Conservation (phyloP, 345 rosid species). For the Gossypium rotundifolium region DNA sequence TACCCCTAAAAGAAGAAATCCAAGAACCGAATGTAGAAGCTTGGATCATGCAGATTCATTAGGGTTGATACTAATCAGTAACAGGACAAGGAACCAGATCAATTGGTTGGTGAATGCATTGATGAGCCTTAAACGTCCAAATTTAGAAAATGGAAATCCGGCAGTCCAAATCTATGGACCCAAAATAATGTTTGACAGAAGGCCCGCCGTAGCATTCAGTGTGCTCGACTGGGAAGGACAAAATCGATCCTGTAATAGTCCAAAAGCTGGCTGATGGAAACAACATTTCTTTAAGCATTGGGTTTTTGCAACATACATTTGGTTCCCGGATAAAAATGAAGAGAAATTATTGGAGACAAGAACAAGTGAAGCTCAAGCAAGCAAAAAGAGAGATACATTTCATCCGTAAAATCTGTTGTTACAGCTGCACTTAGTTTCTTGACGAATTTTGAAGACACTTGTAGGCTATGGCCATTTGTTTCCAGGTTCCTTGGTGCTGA, state of each 20-base stretch:
- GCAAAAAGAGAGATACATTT: conserved; percentile 12
- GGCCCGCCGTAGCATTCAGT: conserved; percentile 65
- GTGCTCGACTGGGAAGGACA: conserved; percentile 85
- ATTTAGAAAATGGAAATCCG: conserved; percentile 30
- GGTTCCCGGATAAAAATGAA: conserved; percentile 26
- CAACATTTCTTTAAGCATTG: conserved; percentile 49
- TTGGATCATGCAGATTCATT: conserved; percentile 73
- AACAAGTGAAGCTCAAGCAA: conserved; percentile 1
- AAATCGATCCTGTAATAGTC: conserved; percentile 52
- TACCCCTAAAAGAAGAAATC: too few species aligned
- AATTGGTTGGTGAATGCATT: conserved; percentile 76
- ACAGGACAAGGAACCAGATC: conserved; percentile 49
- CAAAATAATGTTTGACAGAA: conserved; percentile 37
- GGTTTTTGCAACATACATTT: conserved; percentile 39
- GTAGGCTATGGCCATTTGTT: conserved; percentile 72
- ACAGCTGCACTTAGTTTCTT: conserved; percentile 55
- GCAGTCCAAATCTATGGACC: conserved; percentile 70
- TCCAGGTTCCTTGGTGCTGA: conserved; percentile 83
- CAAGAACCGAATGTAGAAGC: conserved; percentile 42
- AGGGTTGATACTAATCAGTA: conserved; percentile 50
- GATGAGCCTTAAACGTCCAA: conserved; percentile 58
- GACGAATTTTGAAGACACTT: conserved; percentile 75
- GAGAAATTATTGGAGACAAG: conserved; percentile 26
- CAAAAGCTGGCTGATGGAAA: conserved; percentile 73
- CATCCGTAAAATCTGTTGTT: conserved; percentile 43